A percentile compares a stretch with the other conserved stretches of the same genome.
Evolutionary conservation across 495 filamentous ascomycete genomes (phyloP).

Genomic region (Extremus antarcticus): DNA sequence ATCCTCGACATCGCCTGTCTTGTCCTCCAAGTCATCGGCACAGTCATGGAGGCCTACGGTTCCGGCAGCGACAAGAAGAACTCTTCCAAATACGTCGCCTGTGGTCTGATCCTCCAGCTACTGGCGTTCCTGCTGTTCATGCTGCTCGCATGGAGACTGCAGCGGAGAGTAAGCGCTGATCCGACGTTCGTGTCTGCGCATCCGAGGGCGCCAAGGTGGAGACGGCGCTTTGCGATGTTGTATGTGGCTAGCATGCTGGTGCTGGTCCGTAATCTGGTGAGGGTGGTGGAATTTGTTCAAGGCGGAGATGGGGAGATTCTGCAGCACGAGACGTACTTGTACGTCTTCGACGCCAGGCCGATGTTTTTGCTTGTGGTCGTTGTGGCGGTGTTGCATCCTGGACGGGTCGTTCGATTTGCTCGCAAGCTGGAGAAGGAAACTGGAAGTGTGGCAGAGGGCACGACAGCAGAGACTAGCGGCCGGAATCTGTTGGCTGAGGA

Average conservation of each 20-base stretch:
- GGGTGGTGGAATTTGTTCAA: constrained; percentile 51
- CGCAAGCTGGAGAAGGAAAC: background rate
- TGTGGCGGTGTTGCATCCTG: constrained; percentile 39
- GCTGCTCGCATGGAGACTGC: constrained; percentile 28
- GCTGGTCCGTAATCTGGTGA: constrained; percentile 48
- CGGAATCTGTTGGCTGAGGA: too few relatives aligned
- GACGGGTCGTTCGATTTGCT: constrained; percentile 7
- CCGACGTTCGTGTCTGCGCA: constrained; percentile 13
- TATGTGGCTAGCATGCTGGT: constrained; percentile 46
- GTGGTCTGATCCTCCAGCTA: constrained; percentile 35
- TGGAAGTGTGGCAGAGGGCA: too few relatives aligned
- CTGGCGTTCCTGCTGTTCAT: constrained; percentile 36
- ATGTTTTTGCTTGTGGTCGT: constrained; percentile 47
- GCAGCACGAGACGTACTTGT: constrained; percentile 48
- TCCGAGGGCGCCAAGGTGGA: constrained; percentile 35
- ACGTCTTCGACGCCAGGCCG: constrained; percentile 50
- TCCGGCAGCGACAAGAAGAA: constrained; percentile 8
- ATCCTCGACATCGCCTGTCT: constrained; percentile 37
- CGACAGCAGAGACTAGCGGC: too few relatives aligned
- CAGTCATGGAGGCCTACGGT: constrained; percentile 30
- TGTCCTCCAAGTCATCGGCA: constrained; percentile 32
- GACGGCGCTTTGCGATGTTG: constrained; percentile 39
- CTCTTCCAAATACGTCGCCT: constrained; percentile 26
- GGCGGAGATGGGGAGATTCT: constrained; percentile 43
- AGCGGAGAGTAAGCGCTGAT: constrained; percentile 22